A percentile compares a stretch with the other conserved stretches of the same genome.
These are phyloP conservation scores for Aegilops bicornis DNA, from an alignment of 176 grass and related monocot species.

Conservation along the genomic window DNA sequence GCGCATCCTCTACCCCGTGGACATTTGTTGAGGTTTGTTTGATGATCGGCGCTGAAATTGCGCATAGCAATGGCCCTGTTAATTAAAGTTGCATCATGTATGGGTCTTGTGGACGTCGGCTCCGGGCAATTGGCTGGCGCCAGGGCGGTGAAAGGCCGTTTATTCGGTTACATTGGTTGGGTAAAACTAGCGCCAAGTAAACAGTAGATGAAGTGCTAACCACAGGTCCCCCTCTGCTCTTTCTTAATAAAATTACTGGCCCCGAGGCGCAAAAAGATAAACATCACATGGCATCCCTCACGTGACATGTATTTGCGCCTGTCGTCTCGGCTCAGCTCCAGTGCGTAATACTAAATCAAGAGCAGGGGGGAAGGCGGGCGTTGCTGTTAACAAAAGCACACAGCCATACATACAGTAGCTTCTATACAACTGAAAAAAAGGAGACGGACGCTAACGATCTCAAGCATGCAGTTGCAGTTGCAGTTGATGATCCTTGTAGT, in stretches of 20 bases:
- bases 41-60: no score
- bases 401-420: no score
- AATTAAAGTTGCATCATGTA: not conserved
- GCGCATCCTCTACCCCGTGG: no score
- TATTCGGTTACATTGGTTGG: conserved; percentile 40
- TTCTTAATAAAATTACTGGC: not conserved
- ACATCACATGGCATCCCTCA: conserved; percentile 40
- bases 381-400: not conserved
- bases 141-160: conserved; percentile 44
- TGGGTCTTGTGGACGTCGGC: not conserved
- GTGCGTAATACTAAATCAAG: not conserved
- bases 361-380: not conserved
- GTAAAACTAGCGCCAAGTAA: not conserved
- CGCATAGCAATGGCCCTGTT: not conserved
- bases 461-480: no score
- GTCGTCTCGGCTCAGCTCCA: not conserved
- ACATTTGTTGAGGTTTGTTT: no score
- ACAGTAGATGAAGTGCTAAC: not conserved
- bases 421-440: no score
- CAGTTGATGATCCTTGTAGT: no score
- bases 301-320: conserved; percentile 33
- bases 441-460: no score
- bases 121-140: not conserved
- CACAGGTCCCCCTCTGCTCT: not conserved
- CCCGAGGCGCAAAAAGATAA: conserved; percentile 5